Conservation (phyloP, 2,329 filamentous ascomycete species). For the Cytospora piceicola region DNA sequence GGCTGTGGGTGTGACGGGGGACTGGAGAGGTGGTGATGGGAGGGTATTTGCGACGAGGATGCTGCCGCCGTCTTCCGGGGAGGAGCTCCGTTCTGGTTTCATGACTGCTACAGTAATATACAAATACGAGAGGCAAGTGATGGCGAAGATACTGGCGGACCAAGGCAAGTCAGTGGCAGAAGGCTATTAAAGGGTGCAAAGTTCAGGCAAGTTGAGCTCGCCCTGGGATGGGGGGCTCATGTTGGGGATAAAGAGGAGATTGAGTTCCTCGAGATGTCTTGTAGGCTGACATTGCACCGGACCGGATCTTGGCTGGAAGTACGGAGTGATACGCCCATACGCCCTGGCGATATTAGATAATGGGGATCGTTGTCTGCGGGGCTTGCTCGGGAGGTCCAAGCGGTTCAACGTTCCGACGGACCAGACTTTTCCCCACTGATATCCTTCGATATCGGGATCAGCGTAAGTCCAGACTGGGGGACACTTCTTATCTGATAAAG, state of each 20-base stretch:
- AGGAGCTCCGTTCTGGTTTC: constrained; percentile 24
- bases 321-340: constrained; percentile 28
- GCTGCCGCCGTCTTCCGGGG: constrained; percentile 27
- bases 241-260: constrained; percentile 23
- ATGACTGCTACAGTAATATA: constrained; percentile 17
- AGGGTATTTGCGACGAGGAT: constrained; percentile 27
- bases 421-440: constrained; percentile 18
- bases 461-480: constrained; percentile 19
- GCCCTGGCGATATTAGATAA: constrained; percentile 16
- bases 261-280: constrained; percentile 5
- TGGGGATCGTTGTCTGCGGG: constrained; percentile 17
- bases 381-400: constrained; percentile 20
- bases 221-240: constrained; percentile 16
- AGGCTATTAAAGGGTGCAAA: neutral
- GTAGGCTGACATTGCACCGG: constrained; percentile 23
- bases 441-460: constrained; percentile 27
- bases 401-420: constrained; percentile 7
- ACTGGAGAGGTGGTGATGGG: constrained; percentile 21
- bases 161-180: neutral
- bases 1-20: constrained; percentile 15
- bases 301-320: constrained; percentile 21
- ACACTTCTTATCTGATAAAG: constrained; percentile 26
- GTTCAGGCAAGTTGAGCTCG: neutral
- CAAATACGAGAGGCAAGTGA: constrained; percentile 1
- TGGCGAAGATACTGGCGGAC: neutral